Conservation (phyloP, 1,139 yeast genomes). For the Taphrina wiesneri region DNA sequence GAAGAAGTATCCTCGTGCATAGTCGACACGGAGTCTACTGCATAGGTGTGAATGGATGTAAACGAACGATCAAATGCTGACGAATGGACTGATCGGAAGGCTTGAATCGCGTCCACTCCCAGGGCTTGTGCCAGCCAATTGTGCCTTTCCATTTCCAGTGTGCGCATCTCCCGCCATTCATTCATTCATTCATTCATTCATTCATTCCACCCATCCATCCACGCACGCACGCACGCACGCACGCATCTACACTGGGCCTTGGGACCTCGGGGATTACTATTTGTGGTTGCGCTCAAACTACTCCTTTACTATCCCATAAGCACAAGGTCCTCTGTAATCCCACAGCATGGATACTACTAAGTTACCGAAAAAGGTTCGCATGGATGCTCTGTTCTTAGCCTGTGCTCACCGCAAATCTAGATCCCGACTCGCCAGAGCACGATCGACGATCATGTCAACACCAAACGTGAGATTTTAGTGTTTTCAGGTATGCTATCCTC, state of each 20-base stretch:
- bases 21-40: too few species aligned
- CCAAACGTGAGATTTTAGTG: constrained; percentile 44
- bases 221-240: not conserved
- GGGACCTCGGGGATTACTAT: too few species aligned
- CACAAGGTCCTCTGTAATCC: too few species aligned
- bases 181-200: too few species aligned
- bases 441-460: constrained; percentile 27
- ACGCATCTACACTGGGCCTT: too few species aligned
- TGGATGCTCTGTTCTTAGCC: too few species aligned
- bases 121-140: not conserved
- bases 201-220: not conserved
- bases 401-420: not conserved
- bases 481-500: constrained; percentile 42
- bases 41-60: too few species aligned
- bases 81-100: not conserved
- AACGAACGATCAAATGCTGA: too few species aligned
- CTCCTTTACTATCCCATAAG: too few species aligned
- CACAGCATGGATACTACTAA: constrained; percentile 6
- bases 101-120: not conserved
- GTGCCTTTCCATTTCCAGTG: not conserved
- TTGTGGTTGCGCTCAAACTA: too few species aligned
- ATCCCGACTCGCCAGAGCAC: constrained; percentile 29
- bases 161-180: not conserved
- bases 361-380: constrained; percentile 13
- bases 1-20: too few species aligned